Conservation (phyloP, 176 grass and related monocot genomes). For the Oryza officinalis region DNA sequence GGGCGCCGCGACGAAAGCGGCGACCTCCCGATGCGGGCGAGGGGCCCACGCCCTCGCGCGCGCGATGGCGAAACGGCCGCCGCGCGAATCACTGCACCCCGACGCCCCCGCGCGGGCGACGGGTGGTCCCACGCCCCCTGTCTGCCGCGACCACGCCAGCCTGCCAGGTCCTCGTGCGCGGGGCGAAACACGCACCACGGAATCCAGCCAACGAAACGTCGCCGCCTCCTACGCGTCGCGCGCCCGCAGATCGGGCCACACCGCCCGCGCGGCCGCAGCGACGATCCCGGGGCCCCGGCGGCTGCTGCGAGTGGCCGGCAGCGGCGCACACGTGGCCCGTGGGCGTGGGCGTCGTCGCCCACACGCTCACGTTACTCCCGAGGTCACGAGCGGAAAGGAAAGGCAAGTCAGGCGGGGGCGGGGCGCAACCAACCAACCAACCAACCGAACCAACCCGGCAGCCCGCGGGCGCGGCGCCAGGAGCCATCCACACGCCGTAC, state of each 20-base stretch:
- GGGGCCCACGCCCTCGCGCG: conserved; percentile 1
- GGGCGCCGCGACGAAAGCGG: conserved; percentile 42
- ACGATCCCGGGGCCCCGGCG: conserved; percentile 21
- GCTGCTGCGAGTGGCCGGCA: conserved; percentile 40
- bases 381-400: conserved; percentile 49
- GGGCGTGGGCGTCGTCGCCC: conserved; percentile 26
- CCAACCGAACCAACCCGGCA: background rate
- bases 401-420: too few species aligned
- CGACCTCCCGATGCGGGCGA: conserved; percentile 8
- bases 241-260: background rate
- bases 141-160: conserved; percentile 44
- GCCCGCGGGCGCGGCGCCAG: conserved; percentile 4
- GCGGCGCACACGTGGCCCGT: conserved; percentile 54
- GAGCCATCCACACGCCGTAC: conserved; percentile 28
- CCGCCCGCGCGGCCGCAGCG: background rate
- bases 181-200: background rate
- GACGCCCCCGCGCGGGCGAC: conserved; percentile 6
- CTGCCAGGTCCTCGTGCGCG: background rate
- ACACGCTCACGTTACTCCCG: conserved; percentile 54
- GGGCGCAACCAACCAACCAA: background rate
- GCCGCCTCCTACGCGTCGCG: background rate
- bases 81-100: conserved; percentile 49
- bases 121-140: conserved; percentile 27
- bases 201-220: background rate
- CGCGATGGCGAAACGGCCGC: conserved; percentile 46